Conservation (phyloP, 208 protist genomes). For the Acanthamoeba healyi region DNA sequence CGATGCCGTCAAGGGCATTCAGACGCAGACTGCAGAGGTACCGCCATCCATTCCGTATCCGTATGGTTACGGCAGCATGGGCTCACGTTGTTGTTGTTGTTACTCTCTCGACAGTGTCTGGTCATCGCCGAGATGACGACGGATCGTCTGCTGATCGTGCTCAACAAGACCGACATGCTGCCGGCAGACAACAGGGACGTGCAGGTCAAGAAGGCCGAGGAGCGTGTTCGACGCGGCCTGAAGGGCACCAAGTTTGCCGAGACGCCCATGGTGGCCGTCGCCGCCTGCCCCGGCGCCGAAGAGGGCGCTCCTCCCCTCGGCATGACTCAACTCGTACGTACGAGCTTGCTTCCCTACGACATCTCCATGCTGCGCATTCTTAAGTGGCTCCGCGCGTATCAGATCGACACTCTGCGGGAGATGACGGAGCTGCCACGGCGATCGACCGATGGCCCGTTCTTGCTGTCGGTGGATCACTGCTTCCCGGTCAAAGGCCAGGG, state of each 20-base stretch:
- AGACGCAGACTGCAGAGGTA: slow-evolving; percentile 98
- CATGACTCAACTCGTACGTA: neutral
- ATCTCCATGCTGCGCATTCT: neutral
- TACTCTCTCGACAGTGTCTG: slow-evolving; percentile 90
- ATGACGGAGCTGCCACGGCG: slow-evolving; percentile 73
- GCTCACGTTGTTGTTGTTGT: neutral
- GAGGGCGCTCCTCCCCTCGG: neutral
- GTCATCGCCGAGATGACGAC: slow-evolving; percentile 93
- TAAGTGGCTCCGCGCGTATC: neutral
- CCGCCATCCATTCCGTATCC: neutral
- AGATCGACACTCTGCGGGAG: slow-evolving; percentile 70
- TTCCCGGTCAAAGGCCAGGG: slow-evolving; percentile 97
- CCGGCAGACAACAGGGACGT: slow-evolving; percentile 78
- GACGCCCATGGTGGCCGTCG: slow-evolving; percentile 79
- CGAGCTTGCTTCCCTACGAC: neutral
- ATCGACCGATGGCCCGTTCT: slow-evolving; percentile 88
- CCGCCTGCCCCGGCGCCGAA: slow-evolving; percentile 22
- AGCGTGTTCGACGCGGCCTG: slow-evolving; percentile 77
- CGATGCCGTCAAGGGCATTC: slow-evolving; percentile 97
- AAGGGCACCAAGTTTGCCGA: slow-evolving; percentile 78
- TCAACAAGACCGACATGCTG: slow-evolving; percentile 98
- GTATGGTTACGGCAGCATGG: neutral
- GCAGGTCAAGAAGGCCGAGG: slow-evolving; percentile 81
- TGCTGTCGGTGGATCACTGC: slow-evolving; percentile 98
- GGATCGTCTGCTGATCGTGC: slow-evolving; percentile 94